Evolutionary conservation across 345 rosid genomes (phyloP), one percentile per base, ranked within the genome.

Genomic region (Gossypium herbaceum): DNA sequence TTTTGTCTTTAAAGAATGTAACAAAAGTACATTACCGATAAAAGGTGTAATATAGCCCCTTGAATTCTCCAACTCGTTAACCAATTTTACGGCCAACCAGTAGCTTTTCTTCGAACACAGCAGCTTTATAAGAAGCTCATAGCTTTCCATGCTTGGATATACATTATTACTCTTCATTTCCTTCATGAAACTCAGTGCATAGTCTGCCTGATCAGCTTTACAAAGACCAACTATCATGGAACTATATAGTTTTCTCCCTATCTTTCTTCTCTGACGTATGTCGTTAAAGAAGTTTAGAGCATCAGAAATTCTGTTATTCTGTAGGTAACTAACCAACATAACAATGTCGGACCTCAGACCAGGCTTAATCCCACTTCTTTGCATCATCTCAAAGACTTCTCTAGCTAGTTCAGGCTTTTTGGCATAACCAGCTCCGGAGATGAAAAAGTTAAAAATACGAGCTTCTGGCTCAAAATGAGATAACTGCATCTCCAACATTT

Each of bases 371-470:
- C 90, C 92, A 69, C 77, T 86, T 76, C 78, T 75, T 59, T 17
- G 81, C 90, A 95, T 93, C 83, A 86, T 79, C 79, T 91, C 89
- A 78, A 79, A 90, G 45, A 85, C 87, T 73, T 80, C 58, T 81
- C 89, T 89, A 50, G 96, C 97, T 43, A 95, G 79, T 34, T 88
- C 87, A 50, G 97, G 97, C 52, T 76, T 87, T 69, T 75, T 80
- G 59, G 92, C 90, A 79, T 75, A 75, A 75, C 93, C 98, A 71
- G 90, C 96, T 87, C 94, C 99, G 79, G 83, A 81, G 9, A 93
- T 88, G 85, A 90, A 91, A 71, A 74, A 61, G 77, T 89, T 82
- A 79, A 78, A 95, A 68, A 82, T 76, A 22, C 66, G 43, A 76
- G 29, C 9, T 44, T 69, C 75, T 22, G 81, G 80, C 79, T 73